These are phyloP conservation scores for Centella asiatica DNA, from an alignment of 129 eudicot genomes.

Conservation along the genomic window DNA sequence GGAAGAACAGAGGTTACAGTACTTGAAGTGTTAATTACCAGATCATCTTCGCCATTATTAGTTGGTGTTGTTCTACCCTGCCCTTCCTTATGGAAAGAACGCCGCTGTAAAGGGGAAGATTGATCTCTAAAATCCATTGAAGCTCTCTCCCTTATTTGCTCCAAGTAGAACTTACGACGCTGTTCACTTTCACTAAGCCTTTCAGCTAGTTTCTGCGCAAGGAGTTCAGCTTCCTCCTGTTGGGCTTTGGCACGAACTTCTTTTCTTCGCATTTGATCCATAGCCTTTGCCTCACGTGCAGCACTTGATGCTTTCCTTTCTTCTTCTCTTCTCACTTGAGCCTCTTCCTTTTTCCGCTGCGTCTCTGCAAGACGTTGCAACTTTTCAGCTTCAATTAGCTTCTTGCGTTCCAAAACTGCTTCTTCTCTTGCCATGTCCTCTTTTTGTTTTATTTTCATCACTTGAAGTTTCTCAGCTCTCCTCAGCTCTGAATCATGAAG, in stretches of 20 bases:
- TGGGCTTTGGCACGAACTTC: conserved; percentile 87
- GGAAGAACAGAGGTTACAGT: conserved; percentile 28
- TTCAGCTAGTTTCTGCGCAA: conserved; percentile 91
- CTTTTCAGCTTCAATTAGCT: conserved; percentile 84
- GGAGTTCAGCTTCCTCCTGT: conserved; percentile 91
- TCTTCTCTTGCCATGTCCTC: conserved; percentile 98
- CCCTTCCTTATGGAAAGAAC: conserved; percentile 55
- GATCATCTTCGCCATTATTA: conserved; percentile 40
- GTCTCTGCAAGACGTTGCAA: conserved; percentile 85
- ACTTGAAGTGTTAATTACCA: conserved; percentile 21
- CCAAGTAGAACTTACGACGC: conserved; percentile 82
- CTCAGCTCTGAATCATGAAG: conserved; percentile 85
- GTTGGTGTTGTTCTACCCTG: conserved; percentile 34
- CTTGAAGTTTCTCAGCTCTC: conserved; percentile 83
- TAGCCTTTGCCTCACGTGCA: conserved; percentile 91
- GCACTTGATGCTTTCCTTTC: conserved; percentile 98
- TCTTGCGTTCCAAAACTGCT: conserved; percentile 87
- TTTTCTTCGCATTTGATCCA: conserved; percentile 75
- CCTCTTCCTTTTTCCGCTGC: conserved; percentile 89
- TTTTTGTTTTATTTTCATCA: conserved; percentile 70
- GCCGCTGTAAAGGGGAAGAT: conserved; percentile 73
- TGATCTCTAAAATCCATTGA: conserved; percentile 98
- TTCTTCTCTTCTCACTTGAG: conserved; percentile 87
- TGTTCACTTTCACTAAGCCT: conserved; percentile 94
- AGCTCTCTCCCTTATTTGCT: conserved; percentile 89